Base-by-base conservation (phyloP, 345 rosid species). In the Triadica sebifera region DNA sequence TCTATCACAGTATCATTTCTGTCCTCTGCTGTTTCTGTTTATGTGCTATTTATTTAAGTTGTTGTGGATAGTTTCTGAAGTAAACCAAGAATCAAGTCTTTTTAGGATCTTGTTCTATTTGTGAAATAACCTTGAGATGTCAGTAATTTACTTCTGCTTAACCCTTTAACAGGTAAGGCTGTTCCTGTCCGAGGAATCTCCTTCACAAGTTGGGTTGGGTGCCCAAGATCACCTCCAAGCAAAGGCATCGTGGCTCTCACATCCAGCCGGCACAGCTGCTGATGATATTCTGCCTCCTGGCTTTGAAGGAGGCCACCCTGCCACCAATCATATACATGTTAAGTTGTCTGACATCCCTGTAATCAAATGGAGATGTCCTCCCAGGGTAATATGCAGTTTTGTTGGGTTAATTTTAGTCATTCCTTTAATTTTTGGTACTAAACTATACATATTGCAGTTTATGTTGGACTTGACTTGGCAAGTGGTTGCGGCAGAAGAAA, bases 151-250 rank as follows among this genome's bases (percentile, higher is more conserved):
- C 45, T 69, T 19, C 65, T 69, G 29, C 37, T 67, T 49, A 34
- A 72, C 70, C 69, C 49, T 52, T 82, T 51, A 74, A 69, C 84
- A 94, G 98, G 90, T 86, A 73, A 86, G 88, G 78, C 80, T 94
- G 65, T 94, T 94, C 76, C 80, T 92, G 67, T 86, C 94, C 0
- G 99, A 95, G 78, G 99, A 95, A 46, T 85, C 91, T 73, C 99
- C 99, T 80, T 86, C 92, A 58, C 94, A 87, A 85, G 96, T 90
- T 78, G 91, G 97, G 70, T 74, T 87, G 74, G 88, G 83, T 72
- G 75, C 85, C 66, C 96, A 95, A 83, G 99, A 95, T 79, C 96
- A 95, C 86, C 94, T 95, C 70, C 97, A 95, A 84, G 97, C 98
- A 67, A 95, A 91, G 81, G 78, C 86, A 41, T 80, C 93, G 22